Base-by-base conservation (phyloP, 1,284 basidiomycete species). In the Golubevia pallescens region DNA sequence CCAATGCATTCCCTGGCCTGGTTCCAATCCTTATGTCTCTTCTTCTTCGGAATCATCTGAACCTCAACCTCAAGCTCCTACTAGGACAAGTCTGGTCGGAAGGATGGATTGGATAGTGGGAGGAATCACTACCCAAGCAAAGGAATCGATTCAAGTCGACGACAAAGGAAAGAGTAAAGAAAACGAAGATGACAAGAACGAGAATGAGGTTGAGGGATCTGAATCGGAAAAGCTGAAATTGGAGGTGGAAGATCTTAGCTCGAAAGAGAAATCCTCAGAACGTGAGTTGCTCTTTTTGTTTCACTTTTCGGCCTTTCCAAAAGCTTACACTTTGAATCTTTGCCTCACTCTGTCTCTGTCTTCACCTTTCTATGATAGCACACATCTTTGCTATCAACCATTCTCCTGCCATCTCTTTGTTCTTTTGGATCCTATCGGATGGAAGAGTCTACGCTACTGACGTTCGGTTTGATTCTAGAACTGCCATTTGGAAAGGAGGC, bases 1-100 rank as follows among this genome's bases (percentile, higher is more conserved):
- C 0, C 82, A 85, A 58, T 74, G 70, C 58, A 74, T 85, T 51
- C 70, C 77, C n/a, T 85, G 82, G 82, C 82, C 79, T 1, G 54
- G 53, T 32, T 70, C 71, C 19, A 67, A 75, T 23, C 60, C 5
- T 34, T 58, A 20, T 42, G 57, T n/a, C 52, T 14, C 61, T 61
- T 13, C 60, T 69, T 67, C 70, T 19, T 67, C 70, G 2, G 60
- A 66, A 4, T 65, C 63, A 1, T 57, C 69, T 54, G 57, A 58
- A 52, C 53, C 67, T 3, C 68, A 75, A 56, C 67, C 68, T 14
- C 57, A 60, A 20, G 51, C 72, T n/a, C 65, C 68, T n/a, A 78
- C 74, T 8, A 68, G 71, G 55, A 77, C 76, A 38, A 72, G 64
- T 42, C 62, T 77, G 21, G 48, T 74, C 34, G 24, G 53, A 1